A percentile compares a stretch with the other conserved stretches of the same genome.
Evolutionary conservation across 257 asterid species (phyloP).

Genomic region (Striga asiatica): DNA sequence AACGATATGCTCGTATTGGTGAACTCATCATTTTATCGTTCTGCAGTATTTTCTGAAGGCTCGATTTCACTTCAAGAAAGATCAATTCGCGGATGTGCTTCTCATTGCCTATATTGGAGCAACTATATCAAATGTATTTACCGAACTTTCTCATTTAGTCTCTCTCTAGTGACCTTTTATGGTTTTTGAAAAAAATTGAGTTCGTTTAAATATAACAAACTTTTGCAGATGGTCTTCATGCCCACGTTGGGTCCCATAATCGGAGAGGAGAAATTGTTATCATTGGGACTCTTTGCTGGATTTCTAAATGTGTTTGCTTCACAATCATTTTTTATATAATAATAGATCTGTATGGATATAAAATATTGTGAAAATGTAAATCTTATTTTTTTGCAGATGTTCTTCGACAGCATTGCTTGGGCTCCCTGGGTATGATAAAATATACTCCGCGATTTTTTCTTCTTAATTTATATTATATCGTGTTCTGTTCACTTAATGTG

Average conservation of each 20-base stretch:
- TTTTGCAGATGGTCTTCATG: constrained; percentile 58
- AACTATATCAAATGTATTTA: constrained; percentile 51
- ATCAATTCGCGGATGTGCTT: constrained; percentile 71
- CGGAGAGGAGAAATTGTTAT: constrained; percentile 64
- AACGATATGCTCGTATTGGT: background rate
- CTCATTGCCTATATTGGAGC: constrained; percentile 70
- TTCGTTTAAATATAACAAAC: background rate
- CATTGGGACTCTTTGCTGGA: constrained; percentile 51
- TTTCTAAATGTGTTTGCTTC: constrained; percentile 29
- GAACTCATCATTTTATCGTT: background rate
- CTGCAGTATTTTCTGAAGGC: constrained; percentile 77
- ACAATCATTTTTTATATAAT: background rate
- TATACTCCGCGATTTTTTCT: background rate
- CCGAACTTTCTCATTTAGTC: background rate
- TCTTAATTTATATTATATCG: background rate
- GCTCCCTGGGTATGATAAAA: constrained; percentile 52
- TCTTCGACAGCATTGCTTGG: constrained; percentile 81
- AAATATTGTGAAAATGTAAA: background rate
- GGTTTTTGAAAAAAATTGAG: background rate
- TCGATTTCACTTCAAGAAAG: constrained; percentile 63
- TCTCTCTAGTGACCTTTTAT: background rate
- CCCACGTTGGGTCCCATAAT: constrained; percentile 58
- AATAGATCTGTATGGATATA: constrained; percentile 13
- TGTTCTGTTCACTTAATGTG: background rate
- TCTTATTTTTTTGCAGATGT: constrained; percentile 45